phyloP scores from a whole-genome alignment of 805 yeast species.

The Torulaspora franciscae region DNA sequence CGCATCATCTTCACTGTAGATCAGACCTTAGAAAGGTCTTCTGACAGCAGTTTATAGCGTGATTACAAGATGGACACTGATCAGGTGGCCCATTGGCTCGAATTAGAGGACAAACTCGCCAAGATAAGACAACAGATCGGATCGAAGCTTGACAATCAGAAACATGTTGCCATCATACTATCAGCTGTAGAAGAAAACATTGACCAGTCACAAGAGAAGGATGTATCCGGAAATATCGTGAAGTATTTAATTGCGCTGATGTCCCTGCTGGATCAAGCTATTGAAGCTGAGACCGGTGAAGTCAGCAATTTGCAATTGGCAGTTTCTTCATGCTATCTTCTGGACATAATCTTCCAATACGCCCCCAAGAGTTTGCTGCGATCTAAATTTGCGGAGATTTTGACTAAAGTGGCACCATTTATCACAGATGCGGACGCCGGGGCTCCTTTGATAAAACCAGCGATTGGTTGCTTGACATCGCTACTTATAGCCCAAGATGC shows the following conservation, averaged over 20 bases:
- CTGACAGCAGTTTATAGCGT: neutral
- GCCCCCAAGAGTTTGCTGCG: conserved; percentile 65
- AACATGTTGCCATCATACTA: conserved; percentile 74
- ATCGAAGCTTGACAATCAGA: conserved; percentile 85
- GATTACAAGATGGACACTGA: conserved; percentile 27
- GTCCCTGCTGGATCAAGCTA: conserved; percentile 72
- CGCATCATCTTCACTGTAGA: conserved; percentile 8
- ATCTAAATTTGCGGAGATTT: conserved; percentile 69
- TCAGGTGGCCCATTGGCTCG: conserved; percentile 37
- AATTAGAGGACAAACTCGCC: conserved; percentile 57
- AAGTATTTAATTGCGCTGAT: conserved; percentile 83
- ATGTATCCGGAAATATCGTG: conserved; percentile 57
- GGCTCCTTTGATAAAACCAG: conserved; percentile 76
- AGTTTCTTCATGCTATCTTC: conserved; percentile 68
- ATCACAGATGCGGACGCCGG: conserved; percentile 63
- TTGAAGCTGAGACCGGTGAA: conserved; percentile 44
- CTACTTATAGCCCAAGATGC: conserved; percentile 75
- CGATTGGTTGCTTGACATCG: conserved; percentile 80
- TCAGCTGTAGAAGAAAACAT: conserved; percentile 89
- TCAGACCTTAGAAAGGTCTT: neutral
- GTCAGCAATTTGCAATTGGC: conserved; percentile 61
- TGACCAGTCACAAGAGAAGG: conserved; percentile 46
- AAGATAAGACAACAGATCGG: conserved; percentile 65
- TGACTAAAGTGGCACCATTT: conserved; percentile 76
- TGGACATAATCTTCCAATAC: conserved; percentile 73